Evolutionary conservation across 805 yeast genomes (phyloP).

Genomic region (Sungouiozyma intestinalis): DNA sequence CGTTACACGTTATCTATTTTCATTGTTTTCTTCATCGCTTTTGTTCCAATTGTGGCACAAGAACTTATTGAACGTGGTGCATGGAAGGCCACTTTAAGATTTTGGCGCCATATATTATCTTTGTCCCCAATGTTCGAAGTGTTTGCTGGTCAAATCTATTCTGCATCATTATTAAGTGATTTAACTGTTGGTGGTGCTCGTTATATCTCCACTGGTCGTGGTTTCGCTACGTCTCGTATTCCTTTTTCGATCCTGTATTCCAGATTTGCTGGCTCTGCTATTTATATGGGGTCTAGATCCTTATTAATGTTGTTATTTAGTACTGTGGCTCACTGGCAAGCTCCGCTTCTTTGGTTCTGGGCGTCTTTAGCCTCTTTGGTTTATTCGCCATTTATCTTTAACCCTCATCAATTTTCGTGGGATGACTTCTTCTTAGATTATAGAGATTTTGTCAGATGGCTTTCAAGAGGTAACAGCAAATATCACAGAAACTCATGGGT

Average conservation of each 20-base stretch:
- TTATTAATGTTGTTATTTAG: constrained; percentile 62
- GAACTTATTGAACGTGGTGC: constrained; percentile 75
- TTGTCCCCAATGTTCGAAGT: constrained; percentile 76
- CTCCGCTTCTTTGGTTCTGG: constrained; percentile 96
- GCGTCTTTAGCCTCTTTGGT: constrained; percentile 76
- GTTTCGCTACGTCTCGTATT: constrained; percentile 72
- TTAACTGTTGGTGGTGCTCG: constrained; percentile 78
- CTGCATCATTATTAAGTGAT: constrained; percentile 59
- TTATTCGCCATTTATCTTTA: constrained; percentile 87
- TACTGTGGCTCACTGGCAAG: constrained; percentile 77
- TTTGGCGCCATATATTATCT: constrained; percentile 56
- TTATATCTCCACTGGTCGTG: constrained; percentile 79
- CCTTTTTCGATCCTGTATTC: constrained; percentile 65
- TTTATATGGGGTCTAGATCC: constrained; percentile 74
- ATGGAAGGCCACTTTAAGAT: constrained; percentile 61
- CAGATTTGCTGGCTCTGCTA: constrained; percentile 70
- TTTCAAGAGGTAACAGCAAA: constrained; percentile 81
- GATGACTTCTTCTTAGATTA: constrained; percentile 92
- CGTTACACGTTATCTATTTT: constrained; percentile 79
- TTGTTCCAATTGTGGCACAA: constrained; percentile 67
- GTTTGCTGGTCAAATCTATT: constrained; percentile 69
- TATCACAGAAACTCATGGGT: constrained; percentile 87
- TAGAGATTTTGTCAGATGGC: constrained; percentile 84
- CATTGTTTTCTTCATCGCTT: constrained; percentile 79
- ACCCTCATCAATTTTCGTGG: constrained; percentile 96